Base-by-base conservation (phyloP, 768 basidiomycete species). In the Auricularia sp. region DNA sequence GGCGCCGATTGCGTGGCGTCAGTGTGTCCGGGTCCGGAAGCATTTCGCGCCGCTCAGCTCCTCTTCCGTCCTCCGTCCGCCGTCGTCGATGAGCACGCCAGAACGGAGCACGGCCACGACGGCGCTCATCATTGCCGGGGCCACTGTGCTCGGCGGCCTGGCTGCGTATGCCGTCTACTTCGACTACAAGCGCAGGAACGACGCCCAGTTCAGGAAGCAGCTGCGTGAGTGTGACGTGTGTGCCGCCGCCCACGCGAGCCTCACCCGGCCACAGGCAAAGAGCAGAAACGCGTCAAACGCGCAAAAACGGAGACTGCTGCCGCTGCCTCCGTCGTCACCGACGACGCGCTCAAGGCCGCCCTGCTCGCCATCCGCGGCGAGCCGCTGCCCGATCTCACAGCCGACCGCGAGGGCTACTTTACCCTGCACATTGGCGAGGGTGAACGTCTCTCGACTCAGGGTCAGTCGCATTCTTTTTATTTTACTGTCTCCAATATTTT, bases 151-250 rank as follows among this genome's bases (percentile, higher is more conserved):
- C 39, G 66, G 86, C 58, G 72, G 76, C 59, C 70, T 87, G 44
- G 75, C 90, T 42, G 92, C 86, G 29, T 98, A 98, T 74, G 93
- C 90, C 36, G 81, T 85, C 63, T 98, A 93, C 77, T 99, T 98
- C 71, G 97, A 99, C 80, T 87, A 96, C 79, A 91, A 84, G 79
- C 87, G 97, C 62, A 84, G 95, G 71, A 91, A 90, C 73, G 93
- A 97, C 72, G 75, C 79, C 53, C 80, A 82, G 16, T 99, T 99
- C 83, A 85, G 97, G 73, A 93, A 86, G 78, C 86, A 84, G 73
- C 83, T 98, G 65, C 85, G 94, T 90, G 76, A 69, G 91, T 83
- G 65, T 66, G 36, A 65, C 54, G 10, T 60, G 42, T 58, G 10
- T 62, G n/a, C 4, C 47, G 39, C 63, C 65, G 16, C 47, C 18